phyloP scores from a whole-genome alignment of 2,329 filamentous ascomycete genomes.

The Torrubiellomyces zombiae region DNA sequence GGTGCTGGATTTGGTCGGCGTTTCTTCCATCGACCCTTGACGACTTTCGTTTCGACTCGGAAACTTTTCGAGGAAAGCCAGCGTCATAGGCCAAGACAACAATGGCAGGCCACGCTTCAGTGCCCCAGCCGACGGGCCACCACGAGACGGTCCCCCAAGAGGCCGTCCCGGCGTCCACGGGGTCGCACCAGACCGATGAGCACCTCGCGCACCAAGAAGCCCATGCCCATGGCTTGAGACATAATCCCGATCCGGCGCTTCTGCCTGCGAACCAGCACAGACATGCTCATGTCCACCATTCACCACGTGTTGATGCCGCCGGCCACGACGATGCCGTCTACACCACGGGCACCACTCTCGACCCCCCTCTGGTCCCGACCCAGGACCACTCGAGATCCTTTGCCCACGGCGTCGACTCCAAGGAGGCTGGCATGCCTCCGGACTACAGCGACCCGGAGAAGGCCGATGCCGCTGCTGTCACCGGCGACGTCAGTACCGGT shows the following conservation, averaged over 20 bases:
- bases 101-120: too few species aligned
- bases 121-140: too few species aligned
- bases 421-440: conserved; percentile 12
- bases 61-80: too few species aligned
- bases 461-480: conserved; percentile 15
- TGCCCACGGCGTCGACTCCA: conserved; percentile 10
- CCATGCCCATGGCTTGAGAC: conserved; percentile 6
- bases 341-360: conserved; percentile 21
- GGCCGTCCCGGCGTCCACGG: too few species aligned
- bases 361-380: conserved; percentile 17
- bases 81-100: too few species aligned
- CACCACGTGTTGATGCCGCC: conserved; percentile 15
- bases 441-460: conserved; percentile 25
- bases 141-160: too few species aligned
- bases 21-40: too few species aligned
- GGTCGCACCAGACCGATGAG: too few species aligned
- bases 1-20: too few species aligned
- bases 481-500: conserved; percentile 14
- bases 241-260: conserved; percentile 16
- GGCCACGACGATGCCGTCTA: conserved; percentile 28
- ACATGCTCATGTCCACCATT: conserved; percentile 27
- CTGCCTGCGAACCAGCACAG: conserved; percentile 24
- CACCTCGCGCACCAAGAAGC: not conserved
- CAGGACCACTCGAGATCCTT: conserved; percentile 17
- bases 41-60: too few species aligned